These are phyloP conservation scores for Carex cristatella DNA, from an alignment of 176 grass and related monocot species.

Conservation along the genomic window DNA sequence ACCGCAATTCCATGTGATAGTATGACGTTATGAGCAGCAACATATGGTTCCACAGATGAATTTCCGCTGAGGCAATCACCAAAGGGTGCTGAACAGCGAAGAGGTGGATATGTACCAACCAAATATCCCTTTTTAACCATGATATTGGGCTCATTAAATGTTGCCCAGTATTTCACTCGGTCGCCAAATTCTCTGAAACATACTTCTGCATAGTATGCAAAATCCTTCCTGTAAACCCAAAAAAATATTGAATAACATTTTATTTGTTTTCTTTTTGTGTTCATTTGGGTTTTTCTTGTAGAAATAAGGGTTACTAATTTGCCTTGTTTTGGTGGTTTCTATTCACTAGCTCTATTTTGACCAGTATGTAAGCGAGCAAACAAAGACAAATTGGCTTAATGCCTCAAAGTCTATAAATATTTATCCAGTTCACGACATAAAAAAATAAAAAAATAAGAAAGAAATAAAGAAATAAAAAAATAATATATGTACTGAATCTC, in stretches of 20 bases:
- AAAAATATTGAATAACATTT: not conserved
- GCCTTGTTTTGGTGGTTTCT: not conserved
- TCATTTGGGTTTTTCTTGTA: not conserved
- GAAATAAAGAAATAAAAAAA: not conserved
- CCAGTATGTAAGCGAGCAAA: not conserved
- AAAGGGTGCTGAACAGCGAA: constrained; percentile 42
- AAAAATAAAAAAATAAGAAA: not conserved
- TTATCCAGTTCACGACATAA: not conserved
- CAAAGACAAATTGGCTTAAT: not conserved
- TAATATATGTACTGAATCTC: constrained; percentile 37
- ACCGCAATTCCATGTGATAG: constrained; percentile 52
- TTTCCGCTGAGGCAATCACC: constrained; percentile 36
- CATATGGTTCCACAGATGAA: constrained; percentile 41
- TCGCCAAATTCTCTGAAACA: constrained; percentile 63
- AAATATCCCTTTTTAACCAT: constrained; percentile 30
- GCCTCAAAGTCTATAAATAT: not conserved
- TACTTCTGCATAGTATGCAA: constrained; percentile 47
- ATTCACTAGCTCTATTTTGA: not conserved
- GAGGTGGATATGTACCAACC: constrained; percentile 39
- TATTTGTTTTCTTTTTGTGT: not conserved
- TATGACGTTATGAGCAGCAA: constrained; percentile 55
- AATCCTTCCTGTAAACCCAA: constrained; percentile 34
- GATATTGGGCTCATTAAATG: constrained; percentile 70
- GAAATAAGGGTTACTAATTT: not conserved
- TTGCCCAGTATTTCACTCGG: constrained; percentile 59